Base-by-base conservation (phyloP, 352 stramenopile genomes). In the Phytophthora parvispora region DNA sequence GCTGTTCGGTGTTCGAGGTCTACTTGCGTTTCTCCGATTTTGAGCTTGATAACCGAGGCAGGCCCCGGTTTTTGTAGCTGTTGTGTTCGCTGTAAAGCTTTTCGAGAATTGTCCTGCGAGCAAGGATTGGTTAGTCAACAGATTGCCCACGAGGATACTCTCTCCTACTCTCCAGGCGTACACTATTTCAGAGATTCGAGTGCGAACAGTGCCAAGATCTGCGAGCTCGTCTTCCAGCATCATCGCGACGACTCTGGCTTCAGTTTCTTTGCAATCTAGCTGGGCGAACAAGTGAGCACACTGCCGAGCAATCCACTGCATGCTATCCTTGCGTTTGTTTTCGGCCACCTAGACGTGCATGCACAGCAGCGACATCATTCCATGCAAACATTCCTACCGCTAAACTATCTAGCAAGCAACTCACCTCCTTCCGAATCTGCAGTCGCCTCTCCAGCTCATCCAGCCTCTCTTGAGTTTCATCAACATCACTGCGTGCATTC, bases 231-330 rank as follows among this genome's bases (percentile, higher is more conserved):
- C 72, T 27, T 77, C 52, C 5, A 60, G 49, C 12, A 90, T 18
- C 48, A 89, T 16, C 3, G 61, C 25, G 36, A 81, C 49, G 9
- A 90, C 57, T 36, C 74, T 78, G 6, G 78, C 73, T 49, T 87
- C 80, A 0, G 67, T 80, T 51, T 90, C 84, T 55, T 86, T 86
- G 53, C 78, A 81, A 53, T 89, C 84, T 5, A 92, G 61, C 32
- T 90, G 84, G 16, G 70, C 79, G 49, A 89, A 89, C 71, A 92
- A 62, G 53, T 88, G 80, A 18, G 78, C 81, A 24, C 84, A 92
- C 53, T 90, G 81, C 6, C 75, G 64, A 0, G 77, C 78, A 43
- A 92, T 90, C 79, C 74, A 88, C 31, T 78, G 57, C 78, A 89
- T 86, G 10, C 64, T 65, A 8, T 84, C 69, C 48, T 86, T 89